Conservation (phyloP, 805 yeast genomes). For the Maudiozyma barnettii region DNA sequence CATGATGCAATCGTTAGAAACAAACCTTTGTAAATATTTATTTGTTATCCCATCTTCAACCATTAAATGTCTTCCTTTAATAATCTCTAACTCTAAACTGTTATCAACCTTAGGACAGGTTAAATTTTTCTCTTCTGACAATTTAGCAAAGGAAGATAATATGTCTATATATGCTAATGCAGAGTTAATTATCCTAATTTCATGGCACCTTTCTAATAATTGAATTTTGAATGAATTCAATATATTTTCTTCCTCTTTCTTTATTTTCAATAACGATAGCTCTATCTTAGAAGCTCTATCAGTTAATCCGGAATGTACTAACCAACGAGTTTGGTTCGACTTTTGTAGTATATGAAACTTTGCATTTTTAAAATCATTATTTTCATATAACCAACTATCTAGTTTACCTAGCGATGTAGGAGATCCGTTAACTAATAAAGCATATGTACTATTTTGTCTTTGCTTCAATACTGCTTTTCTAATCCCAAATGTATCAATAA, state of each 20-base stretch:
- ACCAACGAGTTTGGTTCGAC: constrained; percentile 37
- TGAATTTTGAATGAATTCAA: constrained; percentile 39
- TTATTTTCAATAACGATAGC: constrained; percentile 38
- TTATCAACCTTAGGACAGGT: constrained; percentile 55
- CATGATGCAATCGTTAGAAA: constrained; percentile 26
- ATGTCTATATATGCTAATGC: constrained; percentile 62
- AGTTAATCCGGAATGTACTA: constrained; percentile 43
- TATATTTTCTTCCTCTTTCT: constrained; percentile 44
- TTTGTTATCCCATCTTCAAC: constrained; percentile 66
- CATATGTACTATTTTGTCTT: constrained; percentile 38
- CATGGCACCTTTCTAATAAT: constrained; percentile 36
- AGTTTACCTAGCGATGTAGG: constrained; percentile 20
- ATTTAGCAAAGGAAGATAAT: constrained; percentile 56
- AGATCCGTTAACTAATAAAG: constrained; percentile 40
- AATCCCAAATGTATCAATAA: constrained; percentile 20
- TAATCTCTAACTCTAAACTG: constrained; percentile 39
- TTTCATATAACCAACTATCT: constrained; percentile 10
- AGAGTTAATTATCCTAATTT: constrained; percentile 42
- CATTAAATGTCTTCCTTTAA: constrained; percentile 71
- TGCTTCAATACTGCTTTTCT: constrained; percentile 31
- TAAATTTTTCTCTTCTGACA: constrained; percentile 60
- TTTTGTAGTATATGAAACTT: constrained; percentile 29
- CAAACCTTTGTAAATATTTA: constrained; percentile 31
- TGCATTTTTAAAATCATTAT: constrained; percentile 2
- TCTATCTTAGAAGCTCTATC: constrained; percentile 42